Evolutionary conservation across 116 monocot genomes (phyloP).

Genomic region (Trichopus zeylanicus): DNA sequence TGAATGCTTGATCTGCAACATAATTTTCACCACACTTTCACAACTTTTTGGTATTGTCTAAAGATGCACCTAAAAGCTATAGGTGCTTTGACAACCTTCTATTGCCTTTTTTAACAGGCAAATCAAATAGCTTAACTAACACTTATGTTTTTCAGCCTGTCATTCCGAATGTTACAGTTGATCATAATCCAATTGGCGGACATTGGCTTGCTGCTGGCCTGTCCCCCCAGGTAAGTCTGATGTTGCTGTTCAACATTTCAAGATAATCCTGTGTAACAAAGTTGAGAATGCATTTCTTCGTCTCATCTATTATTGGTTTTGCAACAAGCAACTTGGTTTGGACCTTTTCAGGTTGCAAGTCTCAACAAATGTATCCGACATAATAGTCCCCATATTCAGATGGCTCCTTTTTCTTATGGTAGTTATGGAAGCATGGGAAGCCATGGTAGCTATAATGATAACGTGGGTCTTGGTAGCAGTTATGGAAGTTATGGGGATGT

Average conservation of each 20-base stretch:
- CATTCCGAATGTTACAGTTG: constrained; percentile 50
- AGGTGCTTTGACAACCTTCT: not conserved
- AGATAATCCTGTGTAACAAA: not conserved
- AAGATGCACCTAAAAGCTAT: not conserved
- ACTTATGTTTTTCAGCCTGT: constrained; percentile 46
- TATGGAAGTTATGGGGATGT: constrained; percentile 83
- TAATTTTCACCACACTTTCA: not conserved
- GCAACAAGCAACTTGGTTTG: constrained; percentile 2
- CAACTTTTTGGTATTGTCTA: not conserved
- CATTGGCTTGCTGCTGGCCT: constrained; percentile 88
- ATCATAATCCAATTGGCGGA: constrained; percentile 81
- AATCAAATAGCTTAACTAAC: not conserved
- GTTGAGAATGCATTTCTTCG: not conserved
- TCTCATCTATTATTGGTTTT: not conserved
- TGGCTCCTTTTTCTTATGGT: constrained; percentile 57
- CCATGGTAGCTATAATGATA: constrained; percentile 76
- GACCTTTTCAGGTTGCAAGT: constrained; percentile 47
- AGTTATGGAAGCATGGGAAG: constrained; percentile 81
- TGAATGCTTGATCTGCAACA: not conserved
- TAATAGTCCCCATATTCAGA: constrained; percentile 55
- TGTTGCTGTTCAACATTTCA: not conserved
- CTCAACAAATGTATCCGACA: constrained; percentile 30
- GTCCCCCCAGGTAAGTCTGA: constrained; percentile 63
- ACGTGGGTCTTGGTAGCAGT: constrained; percentile 43
- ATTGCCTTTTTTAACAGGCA: not conserved